phyloP scores from a whole-genome alignment of 495 filamentous ascomycete species.

The Articulospora tetracladia region DNA sequence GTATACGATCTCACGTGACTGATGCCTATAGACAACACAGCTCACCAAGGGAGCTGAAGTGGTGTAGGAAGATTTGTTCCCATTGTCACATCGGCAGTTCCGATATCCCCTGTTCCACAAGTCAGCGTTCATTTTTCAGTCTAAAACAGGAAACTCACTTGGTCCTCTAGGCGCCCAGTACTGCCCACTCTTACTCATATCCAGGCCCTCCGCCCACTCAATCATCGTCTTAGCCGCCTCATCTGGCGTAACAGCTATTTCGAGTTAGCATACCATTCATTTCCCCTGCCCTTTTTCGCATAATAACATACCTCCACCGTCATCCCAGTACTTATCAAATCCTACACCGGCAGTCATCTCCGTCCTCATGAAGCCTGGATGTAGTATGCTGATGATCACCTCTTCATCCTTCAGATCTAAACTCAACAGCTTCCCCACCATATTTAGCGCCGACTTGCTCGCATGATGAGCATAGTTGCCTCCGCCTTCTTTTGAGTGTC shows the following conservation, averaged over 20 bases:
- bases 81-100: constrained; percentile 59
- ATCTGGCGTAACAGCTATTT: constrained; percentile 60
- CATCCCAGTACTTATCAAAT: constrained; percentile 69
- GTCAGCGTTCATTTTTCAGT: constrained; percentile 6
- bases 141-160: constrained; percentile 37
- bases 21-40: too few species aligned
- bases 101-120: constrained; percentile 52
- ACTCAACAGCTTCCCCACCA: constrained; percentile 68
- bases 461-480: constrained; percentile 74
- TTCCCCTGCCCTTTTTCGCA: neutral
- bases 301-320: constrained; percentile 47
- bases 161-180: constrained; percentile 71
- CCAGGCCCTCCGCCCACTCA: constrained; percentile 58
- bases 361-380: constrained; percentile 74
- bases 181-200: constrained; percentile 61
- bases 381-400: constrained; percentile 62
- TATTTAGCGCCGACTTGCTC: constrained; percentile 68
- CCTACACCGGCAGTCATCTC: constrained; percentile 69
- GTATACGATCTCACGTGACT: too few species aligned
- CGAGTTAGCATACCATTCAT: neutral
- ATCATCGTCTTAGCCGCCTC: constrained; percentile 61
- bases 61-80: constrained; percentile 60
- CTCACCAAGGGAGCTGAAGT: constrained; percentile 68
- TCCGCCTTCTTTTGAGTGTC: constrained; percentile 63
- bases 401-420: constrained; percentile 61